Conservation (phyloP, 2,329 filamentous ascomycete genomes). For the Penicillium sp. region DNA sequence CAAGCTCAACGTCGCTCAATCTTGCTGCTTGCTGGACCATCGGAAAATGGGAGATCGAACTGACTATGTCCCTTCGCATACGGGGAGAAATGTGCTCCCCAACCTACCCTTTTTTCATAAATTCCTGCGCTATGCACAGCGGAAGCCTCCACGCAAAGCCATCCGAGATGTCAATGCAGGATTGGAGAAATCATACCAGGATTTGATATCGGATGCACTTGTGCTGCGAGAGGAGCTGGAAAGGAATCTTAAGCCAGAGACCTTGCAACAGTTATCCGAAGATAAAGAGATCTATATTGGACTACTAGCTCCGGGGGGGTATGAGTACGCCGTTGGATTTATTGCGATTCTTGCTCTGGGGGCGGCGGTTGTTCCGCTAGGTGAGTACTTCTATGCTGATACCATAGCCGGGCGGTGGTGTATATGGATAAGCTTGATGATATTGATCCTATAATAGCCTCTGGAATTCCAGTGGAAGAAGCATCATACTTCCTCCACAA, state of each 20-base stretch:
- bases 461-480: slow-evolving; percentile 27
- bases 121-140: slow-evolving; percentile 27
- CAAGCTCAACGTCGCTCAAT: too few species aligned
- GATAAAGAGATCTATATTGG: slow-evolving; percentile 31
- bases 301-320: slow-evolving; percentile 30
- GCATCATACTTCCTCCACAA: slow-evolving; percentile 27
- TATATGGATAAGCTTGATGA: not conserved
- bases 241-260: slow-evolving; percentile 8
- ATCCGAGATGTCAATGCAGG: slow-evolving; percentile 29
- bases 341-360: slow-evolving; percentile 30
- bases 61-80: slow-evolving; percentile 25
- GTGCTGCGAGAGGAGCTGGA: slow-evolving; percentile 22
- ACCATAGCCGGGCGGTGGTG: too few species aligned
- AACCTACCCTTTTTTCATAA: slow-evolving; percentile 30
- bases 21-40: not conserved
- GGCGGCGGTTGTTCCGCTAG: slow-evolving; percentile 31
- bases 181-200: slow-evolving; percentile 28
- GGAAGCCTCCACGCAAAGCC: slow-evolving; percentile 19
- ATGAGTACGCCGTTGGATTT: slow-evolving; percentile 34
- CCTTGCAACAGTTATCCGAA: slow-evolving; percentile 16
- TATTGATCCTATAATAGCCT: slow-evolving; percentile 8
- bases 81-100: slow-evolving; percentile 26
- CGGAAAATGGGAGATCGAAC: slow-evolving; percentile 17
- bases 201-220: slow-evolving; percentile 29
- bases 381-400: slow-evolving; percentile 9